Conservation (phyloP, 2,329 filamentous ascomycete genomes). For the Metarhizium album region DNA sequence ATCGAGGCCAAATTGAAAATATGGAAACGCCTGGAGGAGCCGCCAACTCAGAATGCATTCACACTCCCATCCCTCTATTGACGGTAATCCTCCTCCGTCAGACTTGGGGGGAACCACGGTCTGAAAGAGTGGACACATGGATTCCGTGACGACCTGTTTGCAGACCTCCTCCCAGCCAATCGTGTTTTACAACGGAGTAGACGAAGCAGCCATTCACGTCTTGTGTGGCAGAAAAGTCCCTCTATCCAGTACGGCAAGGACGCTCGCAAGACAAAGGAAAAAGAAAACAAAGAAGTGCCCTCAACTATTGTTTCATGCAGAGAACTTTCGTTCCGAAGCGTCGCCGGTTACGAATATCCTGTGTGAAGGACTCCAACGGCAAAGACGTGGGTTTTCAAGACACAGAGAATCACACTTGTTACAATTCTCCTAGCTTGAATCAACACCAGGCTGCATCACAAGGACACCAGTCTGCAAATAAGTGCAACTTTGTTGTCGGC, state of each 20-base stretch:
- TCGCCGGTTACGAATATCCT: not conserved
- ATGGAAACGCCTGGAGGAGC: too few relatives aligned
- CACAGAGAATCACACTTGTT: not conserved
- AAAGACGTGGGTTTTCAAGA: not conserved
- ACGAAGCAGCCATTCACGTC: not conserved
- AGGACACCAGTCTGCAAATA: too few relatives aligned
- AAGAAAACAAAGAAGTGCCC: not conserved
- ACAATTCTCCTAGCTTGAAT: too few relatives aligned
- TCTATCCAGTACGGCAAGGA: too few relatives aligned
- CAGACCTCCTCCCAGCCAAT: not conserved
- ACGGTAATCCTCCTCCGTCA: not conserved
- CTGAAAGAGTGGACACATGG: not conserved
- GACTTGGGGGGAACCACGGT: not conserved
- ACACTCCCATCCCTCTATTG: too few relatives aligned
- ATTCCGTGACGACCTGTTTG: not conserved
- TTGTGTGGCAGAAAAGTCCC: not conserved
- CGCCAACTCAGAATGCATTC: too few relatives aligned
- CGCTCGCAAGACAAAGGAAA: not conserved
- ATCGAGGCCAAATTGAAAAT: too few relatives aligned
- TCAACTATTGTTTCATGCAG: not conserved
- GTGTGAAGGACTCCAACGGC: not conserved
- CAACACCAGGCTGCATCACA: too few relatives aligned
- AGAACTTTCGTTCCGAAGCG: not conserved
- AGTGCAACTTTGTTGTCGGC: too few relatives aligned
- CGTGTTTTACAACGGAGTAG: not conserved